Evolutionary conservation across 257 asterid genomes (phyloP), one percentile per base, ranked within the genome.

Genomic region (Petunia secreta): DNA sequence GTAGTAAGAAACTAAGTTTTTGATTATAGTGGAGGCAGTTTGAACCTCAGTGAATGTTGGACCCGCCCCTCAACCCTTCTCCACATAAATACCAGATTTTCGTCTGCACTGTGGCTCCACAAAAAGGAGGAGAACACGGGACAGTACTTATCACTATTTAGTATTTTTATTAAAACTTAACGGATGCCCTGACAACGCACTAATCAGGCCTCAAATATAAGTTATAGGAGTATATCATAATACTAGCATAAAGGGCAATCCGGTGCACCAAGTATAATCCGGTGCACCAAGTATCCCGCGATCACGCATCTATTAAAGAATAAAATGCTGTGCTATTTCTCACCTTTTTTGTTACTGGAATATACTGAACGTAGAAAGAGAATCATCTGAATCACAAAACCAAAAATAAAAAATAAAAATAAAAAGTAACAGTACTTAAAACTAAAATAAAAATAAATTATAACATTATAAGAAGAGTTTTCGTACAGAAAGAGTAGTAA

Each of bases 281-380:
- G 25, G 25, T 25, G 25, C 25, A 25, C 25, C 25, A 25, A 25
- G 25, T 25, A 25, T 25, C 25, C 25, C 25, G 25, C 25, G 25
- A 25, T 25, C 25, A 25, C 25, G 25, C 25, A 25, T 25, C 25
- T 25, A 25, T 25, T 25, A 63, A 78, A 50, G 44, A 4, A 15
- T 55, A 75, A n/a, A 6, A 41, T 57, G 41, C 10, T 10, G 46
- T 4, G 39, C 41, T 2, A 50, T 52, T 62, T 14, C 38, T 82
- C 87, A 91, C 97, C 97, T 43, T 48, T 78, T 83, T 5, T 44
- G 11, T 34, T 71, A 79, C 75, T 84, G 82, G 75, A 82, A 77
- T 90, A 88, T 74, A 91, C 77, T 55, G 89, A 84, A 36, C 88
- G 94, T 74, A 92, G 89, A 75, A 92, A 59, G 25, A 90, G 90